These are phyloP conservation scores for Pestalotiopsis sp. DNA, from an alignment of 2,329 filamentous ascomycete genomes.

Conservation along the genomic window DNA sequence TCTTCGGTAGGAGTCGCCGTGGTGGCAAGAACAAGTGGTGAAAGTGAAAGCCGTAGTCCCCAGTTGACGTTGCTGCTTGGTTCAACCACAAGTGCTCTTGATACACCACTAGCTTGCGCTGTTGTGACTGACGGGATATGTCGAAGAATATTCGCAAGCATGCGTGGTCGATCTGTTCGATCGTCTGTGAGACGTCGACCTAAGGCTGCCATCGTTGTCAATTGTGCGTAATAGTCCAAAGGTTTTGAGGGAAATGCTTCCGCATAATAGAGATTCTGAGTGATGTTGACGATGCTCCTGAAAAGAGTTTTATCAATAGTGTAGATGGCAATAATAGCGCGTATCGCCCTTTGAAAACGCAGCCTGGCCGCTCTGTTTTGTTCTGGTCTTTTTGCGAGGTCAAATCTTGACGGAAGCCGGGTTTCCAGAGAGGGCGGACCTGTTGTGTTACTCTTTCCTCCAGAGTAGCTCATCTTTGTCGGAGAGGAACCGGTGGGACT, in stretches of 20 bases:
- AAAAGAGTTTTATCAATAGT: not conserved
- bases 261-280: not conserved
- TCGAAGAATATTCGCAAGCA: not conserved
- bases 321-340: too few species aligned
- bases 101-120: not conserved
- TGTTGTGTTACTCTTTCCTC: too few species aligned
- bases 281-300: not conserved
- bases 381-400: too few species aligned
- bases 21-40: not conserved
- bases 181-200: not conserved
- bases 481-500: too few species aligned
- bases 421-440: too few species aligned
- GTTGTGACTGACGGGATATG: not conserved
- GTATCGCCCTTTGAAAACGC: not conserved
- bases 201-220: not conserved
- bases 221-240: not conserved
- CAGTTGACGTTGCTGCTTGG: not conserved
- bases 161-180: not conserved
- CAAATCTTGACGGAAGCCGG: too few species aligned
- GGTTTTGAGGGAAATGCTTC: too few species aligned
- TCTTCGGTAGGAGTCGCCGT: not conserved
- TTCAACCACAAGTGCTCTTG: not conserved
- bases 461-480: too few species aligned
- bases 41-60: rapidly evolving
- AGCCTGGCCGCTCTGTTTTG: too few species aligned